Evolutionary conservation across 768 basidiomycete genomes (phyloP).

Genomic region (Suillus variegatus): DNA sequence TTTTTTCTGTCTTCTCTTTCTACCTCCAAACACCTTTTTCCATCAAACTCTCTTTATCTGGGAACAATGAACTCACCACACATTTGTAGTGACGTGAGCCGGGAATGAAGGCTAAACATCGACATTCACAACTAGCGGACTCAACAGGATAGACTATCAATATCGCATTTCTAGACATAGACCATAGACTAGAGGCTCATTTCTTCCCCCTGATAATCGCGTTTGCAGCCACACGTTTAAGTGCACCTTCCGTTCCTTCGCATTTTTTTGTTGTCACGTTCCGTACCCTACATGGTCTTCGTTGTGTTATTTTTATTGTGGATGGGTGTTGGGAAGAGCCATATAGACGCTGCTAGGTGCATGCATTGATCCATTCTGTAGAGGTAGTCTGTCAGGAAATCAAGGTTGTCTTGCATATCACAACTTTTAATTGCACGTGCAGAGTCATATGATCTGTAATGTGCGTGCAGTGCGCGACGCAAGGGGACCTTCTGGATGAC

Average conservation of each 20-base stretch:
- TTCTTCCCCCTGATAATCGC: neutral
- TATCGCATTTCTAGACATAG: slow-evolving; percentile 9
- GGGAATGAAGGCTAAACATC: slow-evolving; percentile 23
- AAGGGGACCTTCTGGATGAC: too few relatives aligned
- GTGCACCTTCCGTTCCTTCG: neutral
- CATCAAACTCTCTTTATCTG: neutral
- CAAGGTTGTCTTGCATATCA: too few relatives aligned
- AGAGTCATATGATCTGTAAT: too few relatives aligned
- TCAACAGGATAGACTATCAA: neutral
- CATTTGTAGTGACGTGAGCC: slow-evolving; percentile 33
- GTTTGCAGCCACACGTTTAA: neutral
- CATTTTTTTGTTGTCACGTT: neutral
- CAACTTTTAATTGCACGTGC: too few relatives aligned
- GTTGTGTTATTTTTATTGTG: neutral
- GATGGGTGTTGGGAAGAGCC: neutral
- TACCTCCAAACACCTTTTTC: neutral
- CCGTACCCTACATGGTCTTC: neutral
- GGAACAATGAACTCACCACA: neutral
- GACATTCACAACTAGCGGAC: neutral
- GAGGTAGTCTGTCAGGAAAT: too few relatives aligned
- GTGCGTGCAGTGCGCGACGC: too few relatives aligned
- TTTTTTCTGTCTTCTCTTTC: slow-evolving; percentile 7
- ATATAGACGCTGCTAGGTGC: neutral
- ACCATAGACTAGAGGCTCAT: slow-evolving; percentile 7
- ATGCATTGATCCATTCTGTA: neutral